phyloP scores from a whole-genome alignment of 768 basidiomycete genomes.

The Psilocybe tampanensis region DNA sequence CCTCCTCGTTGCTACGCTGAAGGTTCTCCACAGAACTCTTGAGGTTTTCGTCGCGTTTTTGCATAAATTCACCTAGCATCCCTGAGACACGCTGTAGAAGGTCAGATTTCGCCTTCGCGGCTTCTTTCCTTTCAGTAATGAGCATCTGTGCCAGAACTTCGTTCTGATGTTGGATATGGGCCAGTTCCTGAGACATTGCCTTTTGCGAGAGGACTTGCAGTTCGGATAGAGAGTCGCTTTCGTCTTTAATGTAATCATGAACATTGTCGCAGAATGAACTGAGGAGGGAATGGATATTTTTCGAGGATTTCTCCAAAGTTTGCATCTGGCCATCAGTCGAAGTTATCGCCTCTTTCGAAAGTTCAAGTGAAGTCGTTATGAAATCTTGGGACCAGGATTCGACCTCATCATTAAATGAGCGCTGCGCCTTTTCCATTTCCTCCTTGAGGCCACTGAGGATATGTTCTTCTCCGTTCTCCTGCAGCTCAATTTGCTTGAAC shows the following conservation, averaged over 20 bases:
- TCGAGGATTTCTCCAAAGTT: conserved; percentile 60
- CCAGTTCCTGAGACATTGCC: conserved; percentile 48
- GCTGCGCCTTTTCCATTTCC: conserved; percentile 50
- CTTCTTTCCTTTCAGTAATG: conserved; percentile 64
- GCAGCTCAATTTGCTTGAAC: conserved; percentile 54
- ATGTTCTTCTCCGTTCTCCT: conserved; percentile 56
- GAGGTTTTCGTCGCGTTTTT: conserved; percentile 67
- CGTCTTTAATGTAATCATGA: conserved; percentile 54
- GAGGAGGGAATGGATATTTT: conserved; percentile 57
- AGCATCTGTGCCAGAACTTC: conserved; percentile 59
- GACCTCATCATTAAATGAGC: conserved; percentile 51
- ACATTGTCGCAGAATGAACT: conserved; percentile 63
- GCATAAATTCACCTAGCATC: conserved; percentile 70
- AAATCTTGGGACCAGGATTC: conserved; percentile 57
- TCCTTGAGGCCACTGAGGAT: conserved; percentile 50
- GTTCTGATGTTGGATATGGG: conserved; percentile 74
- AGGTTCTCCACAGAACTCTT: conserved; percentile 57
- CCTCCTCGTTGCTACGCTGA: conserved; percentile 56
- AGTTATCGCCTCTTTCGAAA: conserved; percentile 49
- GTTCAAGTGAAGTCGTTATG: conserved; percentile 45
- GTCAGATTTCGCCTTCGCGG: conserved; percentile 70
- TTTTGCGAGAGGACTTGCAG: conserved; percentile 50
- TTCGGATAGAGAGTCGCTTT: conserved; percentile 52
- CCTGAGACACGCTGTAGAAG: conserved; percentile 75
- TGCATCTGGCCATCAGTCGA: conserved; percentile 46